phyloP scores from a whole-genome alignment of 805 yeast genomes.

The Starmerella potacharoeniae region DNA sequence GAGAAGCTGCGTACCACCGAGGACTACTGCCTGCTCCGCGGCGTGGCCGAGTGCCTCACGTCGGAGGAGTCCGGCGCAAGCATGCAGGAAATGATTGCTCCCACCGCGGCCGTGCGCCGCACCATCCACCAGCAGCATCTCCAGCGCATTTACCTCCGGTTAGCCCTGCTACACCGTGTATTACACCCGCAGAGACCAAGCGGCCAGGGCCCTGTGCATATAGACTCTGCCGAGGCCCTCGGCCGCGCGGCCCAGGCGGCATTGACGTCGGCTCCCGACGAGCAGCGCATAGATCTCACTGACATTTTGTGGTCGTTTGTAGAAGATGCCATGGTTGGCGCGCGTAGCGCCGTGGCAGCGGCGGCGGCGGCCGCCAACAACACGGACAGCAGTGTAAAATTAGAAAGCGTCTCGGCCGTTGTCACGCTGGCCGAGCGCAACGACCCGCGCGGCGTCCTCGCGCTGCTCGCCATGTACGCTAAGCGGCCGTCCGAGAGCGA shows the following conservation, averaged over 20 bases:
- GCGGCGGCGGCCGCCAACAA: background rate
- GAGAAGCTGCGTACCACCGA: constrained; percentile 29
- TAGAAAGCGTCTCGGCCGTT: background rate
- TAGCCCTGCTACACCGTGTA: background rate
- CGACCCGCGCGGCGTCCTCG: constrained; percentile 6
- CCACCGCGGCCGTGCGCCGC: background rate
- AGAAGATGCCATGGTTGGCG: background rate
- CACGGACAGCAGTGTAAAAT: background rate
- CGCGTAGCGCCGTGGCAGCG: background rate
- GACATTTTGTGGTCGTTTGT: background rate
- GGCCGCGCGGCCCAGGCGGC: background rate
- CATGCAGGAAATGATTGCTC: background rate
- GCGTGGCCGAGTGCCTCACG: constrained; percentile 16
- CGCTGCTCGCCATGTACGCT: constrained; percentile 6
- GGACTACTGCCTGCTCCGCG: constrained; percentile 26
- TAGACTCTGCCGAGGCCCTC: background rate
- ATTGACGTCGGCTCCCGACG: background rate
- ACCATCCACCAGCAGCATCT: constrained; percentile 1
- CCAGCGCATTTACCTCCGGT: background rate
- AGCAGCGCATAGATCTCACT: background rate
- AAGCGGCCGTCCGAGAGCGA: background rate
- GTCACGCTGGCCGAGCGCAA: background rate
- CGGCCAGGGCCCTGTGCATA: background rate
- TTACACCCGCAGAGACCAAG: background rate
- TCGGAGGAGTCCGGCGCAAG: constrained; percentile 4